phyloP scores from a whole-genome alignment of 164 flowering plant genomes.

The Magnolia officinalis region DNA sequence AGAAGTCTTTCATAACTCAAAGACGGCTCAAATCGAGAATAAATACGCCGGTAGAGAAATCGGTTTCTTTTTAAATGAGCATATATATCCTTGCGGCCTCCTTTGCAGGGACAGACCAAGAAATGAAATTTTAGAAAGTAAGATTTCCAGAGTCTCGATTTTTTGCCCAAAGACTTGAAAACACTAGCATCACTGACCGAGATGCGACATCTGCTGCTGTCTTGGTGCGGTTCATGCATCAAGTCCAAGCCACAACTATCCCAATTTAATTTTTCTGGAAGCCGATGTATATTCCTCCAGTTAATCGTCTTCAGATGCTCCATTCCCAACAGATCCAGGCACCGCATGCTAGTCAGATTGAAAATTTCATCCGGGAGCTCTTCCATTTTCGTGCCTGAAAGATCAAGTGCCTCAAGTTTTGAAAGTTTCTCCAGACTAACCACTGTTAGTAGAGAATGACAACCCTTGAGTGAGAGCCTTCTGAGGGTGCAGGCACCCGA shows the following conservation, averaged over 20 bases:
- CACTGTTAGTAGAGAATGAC: background rate
- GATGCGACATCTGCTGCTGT: background rate
- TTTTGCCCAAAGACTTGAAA: background rate
- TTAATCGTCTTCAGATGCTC: no score
- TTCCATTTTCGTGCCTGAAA: background rate
- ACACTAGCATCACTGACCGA: background rate
- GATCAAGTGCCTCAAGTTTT: background rate
- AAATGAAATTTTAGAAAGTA: background rate
- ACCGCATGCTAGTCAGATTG: background rate
- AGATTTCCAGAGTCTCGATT: background rate
- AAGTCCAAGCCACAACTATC: no score
- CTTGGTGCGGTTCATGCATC: background rate
- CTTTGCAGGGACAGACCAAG: background rate
- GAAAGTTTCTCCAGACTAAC: background rate
- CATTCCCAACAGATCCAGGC: background rate
- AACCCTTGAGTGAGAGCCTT: background rate
- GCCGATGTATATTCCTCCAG: no score
- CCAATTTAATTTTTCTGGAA: no score
- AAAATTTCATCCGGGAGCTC: background rate
- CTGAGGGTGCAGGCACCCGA: background rate
- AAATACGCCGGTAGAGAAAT: no score
- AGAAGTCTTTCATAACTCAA: no score
- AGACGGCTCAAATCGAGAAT: no score
- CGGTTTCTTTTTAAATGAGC: background rate
- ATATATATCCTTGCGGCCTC: background rate